These are phyloP conservation scores for Pichia occidentalis DNA, from an alignment of 805 yeast species.

Conservation along the genomic window DNA sequence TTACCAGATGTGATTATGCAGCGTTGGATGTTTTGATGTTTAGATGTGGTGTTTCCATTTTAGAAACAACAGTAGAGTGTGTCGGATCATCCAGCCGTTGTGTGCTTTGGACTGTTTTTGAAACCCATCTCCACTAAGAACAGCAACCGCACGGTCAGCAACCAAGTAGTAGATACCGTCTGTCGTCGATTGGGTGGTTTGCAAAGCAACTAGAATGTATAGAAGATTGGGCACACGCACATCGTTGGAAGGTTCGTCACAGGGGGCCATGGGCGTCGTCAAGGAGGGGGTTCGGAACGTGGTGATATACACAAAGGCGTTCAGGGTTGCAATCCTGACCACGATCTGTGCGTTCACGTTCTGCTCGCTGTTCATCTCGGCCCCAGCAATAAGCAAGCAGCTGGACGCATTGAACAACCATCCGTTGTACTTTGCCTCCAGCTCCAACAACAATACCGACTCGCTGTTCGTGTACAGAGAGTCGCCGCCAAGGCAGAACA, in stretches of 20 bases:
- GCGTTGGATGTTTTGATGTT: too few relatives aligned
- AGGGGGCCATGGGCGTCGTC: background rate
- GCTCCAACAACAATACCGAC: conserved; percentile 9
- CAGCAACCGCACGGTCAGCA: too few relatives aligned
- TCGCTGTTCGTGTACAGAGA: conserved; percentile 7
- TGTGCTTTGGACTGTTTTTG: too few relatives aligned
- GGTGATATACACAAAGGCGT: background rate
- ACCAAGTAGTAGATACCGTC: too few relatives aligned
- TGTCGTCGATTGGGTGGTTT: too few relatives aligned
- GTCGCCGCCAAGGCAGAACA: conserved; percentile 19
- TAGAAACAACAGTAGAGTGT: too few relatives aligned
- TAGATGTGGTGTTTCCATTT: too few relatives aligned
- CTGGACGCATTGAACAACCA: conserved; percentile 4
- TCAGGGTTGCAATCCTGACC: conserved; percentile 4
- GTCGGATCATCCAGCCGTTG: too few relatives aligned
- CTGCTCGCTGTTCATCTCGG: conserved; percentile 2
- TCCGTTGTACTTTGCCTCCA: background rate
- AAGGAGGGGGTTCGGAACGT: background rate
- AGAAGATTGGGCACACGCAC: conserved; percentile 9
- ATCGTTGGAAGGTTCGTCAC: background rate
- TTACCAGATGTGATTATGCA: too few relatives aligned
- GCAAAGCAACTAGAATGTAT: conserved; percentile 5
- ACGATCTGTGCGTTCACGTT: conserved; percentile 1
- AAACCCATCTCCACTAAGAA: too few relatives aligned
- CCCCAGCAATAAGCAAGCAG: background rate